A percentile compares a stretch with the other conserved stretches of the same genome.
These are phyloP conservation scores for Stenocarpella maydis DNA, from an alignment of 2,329 filamentous ascomycete species.

Conservation along the genomic window DNA sequence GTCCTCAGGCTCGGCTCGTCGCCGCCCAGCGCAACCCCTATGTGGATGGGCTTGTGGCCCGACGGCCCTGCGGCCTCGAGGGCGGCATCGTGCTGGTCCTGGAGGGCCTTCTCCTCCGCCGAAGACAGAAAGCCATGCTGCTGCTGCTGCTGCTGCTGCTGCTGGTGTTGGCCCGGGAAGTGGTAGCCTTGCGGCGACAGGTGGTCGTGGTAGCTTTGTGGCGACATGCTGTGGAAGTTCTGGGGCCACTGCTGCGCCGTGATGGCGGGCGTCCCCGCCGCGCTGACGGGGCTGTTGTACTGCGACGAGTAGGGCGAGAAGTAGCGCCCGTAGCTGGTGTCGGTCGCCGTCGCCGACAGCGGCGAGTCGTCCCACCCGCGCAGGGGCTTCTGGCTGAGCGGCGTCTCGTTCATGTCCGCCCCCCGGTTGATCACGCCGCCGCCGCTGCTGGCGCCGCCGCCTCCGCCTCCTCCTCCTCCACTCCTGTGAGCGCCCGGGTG, in stretches of 20 bases:
- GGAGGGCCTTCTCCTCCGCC: constrained; percentile 36
- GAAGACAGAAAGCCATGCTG: constrained; percentile 43
- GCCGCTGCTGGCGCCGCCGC: background rate
- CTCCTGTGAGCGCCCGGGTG: constrained; percentile 42
- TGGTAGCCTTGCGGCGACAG: constrained; percentile 36
- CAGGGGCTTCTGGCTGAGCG: constrained; percentile 61
- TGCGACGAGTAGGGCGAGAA: constrained; percentile 68
- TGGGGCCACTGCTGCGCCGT: constrained; percentile 47
- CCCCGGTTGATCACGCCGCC: constrained; percentile 37
- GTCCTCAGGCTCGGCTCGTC: constrained; percentile 45
- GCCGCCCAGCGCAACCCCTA: constrained; percentile 55
- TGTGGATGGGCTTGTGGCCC: constrained; percentile 41
- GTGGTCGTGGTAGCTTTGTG: constrained; percentile 32
- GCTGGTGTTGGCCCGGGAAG: constrained; percentile 3
- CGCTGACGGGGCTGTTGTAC: constrained; percentile 65
- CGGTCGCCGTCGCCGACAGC: constrained; percentile 49
- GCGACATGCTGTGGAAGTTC: constrained; percentile 26
- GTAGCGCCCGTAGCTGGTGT: constrained; percentile 50
- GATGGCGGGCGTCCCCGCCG: constrained; percentile 46
- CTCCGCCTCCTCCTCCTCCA: background rate
- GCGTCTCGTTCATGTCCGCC: constrained; percentile 59
- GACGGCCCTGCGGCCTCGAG: background rate
- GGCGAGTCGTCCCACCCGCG: constrained; percentile 64
- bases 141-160: no score
- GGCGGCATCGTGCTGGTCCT: constrained; percentile 30